phyloP scores from a whole-genome alignment of 2,329 filamentous ascomycete species.

The Amauroascus verrucosus region DNA sequence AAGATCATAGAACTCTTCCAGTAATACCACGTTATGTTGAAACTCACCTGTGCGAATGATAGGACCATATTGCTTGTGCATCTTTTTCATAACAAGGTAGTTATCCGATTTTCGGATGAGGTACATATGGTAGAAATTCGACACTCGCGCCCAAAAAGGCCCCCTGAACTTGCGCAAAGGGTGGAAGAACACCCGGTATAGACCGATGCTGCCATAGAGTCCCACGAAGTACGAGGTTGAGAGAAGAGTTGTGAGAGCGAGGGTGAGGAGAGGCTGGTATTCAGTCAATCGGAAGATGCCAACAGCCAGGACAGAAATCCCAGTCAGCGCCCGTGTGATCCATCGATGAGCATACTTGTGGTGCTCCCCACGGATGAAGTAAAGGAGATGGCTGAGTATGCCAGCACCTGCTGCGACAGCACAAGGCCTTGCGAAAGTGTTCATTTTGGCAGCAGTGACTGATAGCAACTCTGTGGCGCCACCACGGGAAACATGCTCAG shows the following conservation, averaged over 20 bases:
- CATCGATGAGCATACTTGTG: not conserved
- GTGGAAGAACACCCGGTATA: slow-evolving; percentile 9
- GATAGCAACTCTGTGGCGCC: not conserved
- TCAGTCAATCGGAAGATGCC: not conserved
- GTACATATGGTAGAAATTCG: slow-evolving; percentile 1
- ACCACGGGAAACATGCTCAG: not conserved
- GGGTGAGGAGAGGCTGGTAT: not conserved
- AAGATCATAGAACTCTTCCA: too few species aligned
- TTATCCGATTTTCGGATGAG: not conserved
- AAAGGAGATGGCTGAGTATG: not conserved
- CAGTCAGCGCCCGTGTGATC: not conserved
- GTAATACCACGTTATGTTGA: too few species aligned
- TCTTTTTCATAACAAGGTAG: not conserved
- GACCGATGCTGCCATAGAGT: not conserved
- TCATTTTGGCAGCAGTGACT: not conserved
- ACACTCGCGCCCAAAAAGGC: not conserved
- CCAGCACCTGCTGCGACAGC: not conserved
- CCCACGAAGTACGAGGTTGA: not conserved
- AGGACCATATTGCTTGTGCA: slow-evolving; percentile 6
- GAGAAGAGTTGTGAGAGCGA: not conserved
- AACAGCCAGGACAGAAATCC: not conserved
- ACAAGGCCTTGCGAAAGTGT: not conserved
- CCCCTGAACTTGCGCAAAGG: not conserved
- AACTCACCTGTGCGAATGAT: slow-evolving; percentile 3
- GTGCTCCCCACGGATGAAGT: slow-evolving; percentile 3